Evolutionary conservation across 495 filamentous ascomycete genomes (phyloP).

Genomic region (Penicillium cinerascens): DNA sequence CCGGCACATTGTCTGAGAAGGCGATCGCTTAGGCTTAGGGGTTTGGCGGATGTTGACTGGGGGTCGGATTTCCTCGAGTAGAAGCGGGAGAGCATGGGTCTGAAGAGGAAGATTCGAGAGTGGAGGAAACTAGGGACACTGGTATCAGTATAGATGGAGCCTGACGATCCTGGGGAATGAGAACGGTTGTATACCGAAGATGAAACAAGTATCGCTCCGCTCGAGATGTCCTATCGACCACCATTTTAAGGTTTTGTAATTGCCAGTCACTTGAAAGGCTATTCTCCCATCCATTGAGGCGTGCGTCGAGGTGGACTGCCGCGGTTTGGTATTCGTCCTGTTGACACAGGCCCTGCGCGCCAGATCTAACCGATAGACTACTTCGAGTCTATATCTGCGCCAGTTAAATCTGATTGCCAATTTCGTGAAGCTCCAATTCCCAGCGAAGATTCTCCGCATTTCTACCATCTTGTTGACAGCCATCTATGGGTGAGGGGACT

Average conservation of each 20-base stretch:
- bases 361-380: conserved; percentile 10
- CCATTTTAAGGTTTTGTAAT: conserved; percentile 4
- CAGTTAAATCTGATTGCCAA: conserved; percentile 23
- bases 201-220: conserved; percentile 19
- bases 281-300: conserved; percentile 22
- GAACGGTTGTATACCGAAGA: conserved; percentile 13
- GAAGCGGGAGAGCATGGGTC: conserved; percentile 20
- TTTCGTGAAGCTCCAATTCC: conserved; percentile 21
- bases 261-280: conserved; percentile 15
- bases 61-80: conserved; percentile 13
- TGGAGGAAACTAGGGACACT: conserved; percentile 12
- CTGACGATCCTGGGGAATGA: not conserved
- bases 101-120: conserved; percentile 18
- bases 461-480: not conserved
- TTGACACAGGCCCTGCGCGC: conserved; percentile 10
- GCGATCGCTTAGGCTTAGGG: conserved; percentile 12
- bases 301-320: conserved; percentile 20
- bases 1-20: conserved; percentile 17
- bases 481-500: conserved; percentile 5
- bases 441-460: not conserved
- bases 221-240: conserved; percentile 8
- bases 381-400: conserved; percentile 19
- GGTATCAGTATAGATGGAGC: not conserved
- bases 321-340: conserved; percentile 22
- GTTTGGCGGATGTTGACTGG: not conserved